Evolutionary conservation across 345 rosid species (phyloP), one percentile per base, ranked within the genome.

Genomic region (Kandelia obovata): DNA sequence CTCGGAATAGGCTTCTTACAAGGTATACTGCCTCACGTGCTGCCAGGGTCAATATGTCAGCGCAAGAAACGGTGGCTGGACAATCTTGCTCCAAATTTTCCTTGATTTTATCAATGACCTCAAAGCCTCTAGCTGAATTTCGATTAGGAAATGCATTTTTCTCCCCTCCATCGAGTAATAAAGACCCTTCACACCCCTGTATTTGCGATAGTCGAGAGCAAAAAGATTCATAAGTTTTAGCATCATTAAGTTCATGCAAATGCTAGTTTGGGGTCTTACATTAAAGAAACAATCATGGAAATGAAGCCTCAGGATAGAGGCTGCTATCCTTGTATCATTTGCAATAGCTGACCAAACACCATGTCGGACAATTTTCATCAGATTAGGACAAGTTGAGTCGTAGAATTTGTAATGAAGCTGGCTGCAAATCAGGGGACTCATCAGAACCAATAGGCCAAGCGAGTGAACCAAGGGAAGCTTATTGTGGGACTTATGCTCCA

Each of bases 161-260:
- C 77, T 89, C 91, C 37, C 88, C 87, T 21, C 80, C 91, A 43
- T 87, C 91, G 21, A 89, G 83, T 23, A 87, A 43, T 66, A 89
- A 53, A 5, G 91, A 89, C 1, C 80, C 95, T 25, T 89, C 95
- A 67, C 95, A 89, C 64, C 91, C 91, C 95, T 89, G 16, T 32
- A 17, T 19, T 6, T 28, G 15, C 5, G 27, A 47, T 5, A 57
- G 10, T 34, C 21, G 20, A 21, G 30, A 37, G 26, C 26, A 25
- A 23, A 67, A 51, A n/a, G 20, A n/a, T 7, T 1, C 1, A 16
- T 35, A 7, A 59, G 15, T 68, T 21, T 28, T 56, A 35, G 31
- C 31, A 55, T 23, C 59, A 55, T 32, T 55, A 66, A 20, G 9
- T 34, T 27, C 58, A 23, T n/a, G 19, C 27, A 10, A 46, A 27